Conservation (phyloP, 2,329 filamentous ascomycete species). For the Sarocladiaceae sp. region DNA sequence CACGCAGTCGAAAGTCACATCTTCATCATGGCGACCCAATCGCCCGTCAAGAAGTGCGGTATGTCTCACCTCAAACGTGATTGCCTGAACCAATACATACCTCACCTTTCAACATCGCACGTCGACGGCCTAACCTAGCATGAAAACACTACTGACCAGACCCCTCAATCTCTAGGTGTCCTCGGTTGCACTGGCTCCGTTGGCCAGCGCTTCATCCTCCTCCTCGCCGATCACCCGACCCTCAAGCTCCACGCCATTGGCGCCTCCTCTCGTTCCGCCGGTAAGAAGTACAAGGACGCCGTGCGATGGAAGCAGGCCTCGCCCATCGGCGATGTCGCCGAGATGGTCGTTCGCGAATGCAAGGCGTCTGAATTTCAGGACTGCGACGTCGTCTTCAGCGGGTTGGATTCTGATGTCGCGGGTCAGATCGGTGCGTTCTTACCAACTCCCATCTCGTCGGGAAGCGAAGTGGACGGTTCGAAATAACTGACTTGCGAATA, state of each 20-base stretch:
- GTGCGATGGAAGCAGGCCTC: constrained; percentile 90
- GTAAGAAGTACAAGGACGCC: constrained; percentile 91
- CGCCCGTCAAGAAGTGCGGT: constrained; percentile 55
- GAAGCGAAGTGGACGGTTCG: too few relatives aligned
- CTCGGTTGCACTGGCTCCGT: constrained; percentile 91
- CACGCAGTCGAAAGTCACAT: too few relatives aligned
- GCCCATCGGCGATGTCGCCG: constrained; percentile 73
- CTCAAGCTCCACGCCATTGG: constrained; percentile 84
- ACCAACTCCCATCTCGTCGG: too few relatives aligned
- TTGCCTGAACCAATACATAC: constrained; percentile 15
- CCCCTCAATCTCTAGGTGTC: constrained; percentile 60
- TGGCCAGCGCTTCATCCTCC: constrained; percentile 89
- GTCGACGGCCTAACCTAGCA: too few relatives aligned
- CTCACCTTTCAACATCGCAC: background rate
- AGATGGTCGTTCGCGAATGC: constrained; percentile 82
- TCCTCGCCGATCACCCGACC: constrained; percentile 81
- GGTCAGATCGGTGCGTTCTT: constrained; percentile 72
- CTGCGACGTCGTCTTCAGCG: constrained; percentile 90
- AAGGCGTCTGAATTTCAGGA: constrained; percentile 74
- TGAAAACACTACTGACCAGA: too few relatives aligned
- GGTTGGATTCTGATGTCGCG: constrained; percentile 86
- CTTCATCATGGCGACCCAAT: constrained; percentile 31
- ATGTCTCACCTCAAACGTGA: too few relatives aligned
- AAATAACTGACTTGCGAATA: constrained; percentile 28
- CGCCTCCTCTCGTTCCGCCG: constrained; percentile 80